Evolutionary conservation across 2,329 filamentous ascomycete genomes (phyloP).

Genomic region (Epichloe sibirici): DNA sequence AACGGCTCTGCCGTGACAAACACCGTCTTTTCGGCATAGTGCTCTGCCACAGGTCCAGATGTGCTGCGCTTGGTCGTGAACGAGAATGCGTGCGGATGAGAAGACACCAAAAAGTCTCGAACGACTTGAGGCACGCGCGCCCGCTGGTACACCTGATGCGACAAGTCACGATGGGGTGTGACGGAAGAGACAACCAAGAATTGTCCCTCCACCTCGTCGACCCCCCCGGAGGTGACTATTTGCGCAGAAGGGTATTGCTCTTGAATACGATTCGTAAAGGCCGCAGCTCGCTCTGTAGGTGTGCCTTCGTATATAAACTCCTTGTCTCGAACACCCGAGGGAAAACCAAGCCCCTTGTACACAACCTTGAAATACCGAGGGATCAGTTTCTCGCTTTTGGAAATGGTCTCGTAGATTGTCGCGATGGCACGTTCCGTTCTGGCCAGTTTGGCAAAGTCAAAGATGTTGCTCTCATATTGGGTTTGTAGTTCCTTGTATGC

Average conservation of each 20-base stretch:
- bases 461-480: constrained; percentile 84
- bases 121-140: constrained; percentile 73
- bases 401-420: constrained; percentile 78
- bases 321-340: constrained; percentile 69
- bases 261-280: constrained; percentile 85
- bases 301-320: constrained; percentile 84
- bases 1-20: constrained; percentile 79
- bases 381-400: constrained; percentile 65
- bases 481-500: constrained; percentile 81
- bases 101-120: constrained; percentile 74
- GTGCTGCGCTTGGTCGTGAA: constrained; percentile 62
- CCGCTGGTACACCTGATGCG: constrained; percentile 76
- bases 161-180: constrained; percentile 68
- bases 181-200: constrained; percentile 75
- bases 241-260: constrained; percentile 80
- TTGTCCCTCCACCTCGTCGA: constrained; percentile 80
- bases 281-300: constrained; percentile 60
- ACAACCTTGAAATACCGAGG: constrained; percentile 86
- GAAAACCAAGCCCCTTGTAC: constrained; percentile 84
- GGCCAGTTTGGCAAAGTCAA: constrained; percentile 86
- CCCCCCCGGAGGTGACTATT: constrained; percentile 57
- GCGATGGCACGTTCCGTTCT: constrained; percentile 83
- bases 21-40: constrained; percentile 71
- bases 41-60: constrained; percentile 55
- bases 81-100: constrained; percentile 67